phyloP scores from a whole-genome alignment of 108 stramenopile species.

The Skeletonema menzelii region DNA sequence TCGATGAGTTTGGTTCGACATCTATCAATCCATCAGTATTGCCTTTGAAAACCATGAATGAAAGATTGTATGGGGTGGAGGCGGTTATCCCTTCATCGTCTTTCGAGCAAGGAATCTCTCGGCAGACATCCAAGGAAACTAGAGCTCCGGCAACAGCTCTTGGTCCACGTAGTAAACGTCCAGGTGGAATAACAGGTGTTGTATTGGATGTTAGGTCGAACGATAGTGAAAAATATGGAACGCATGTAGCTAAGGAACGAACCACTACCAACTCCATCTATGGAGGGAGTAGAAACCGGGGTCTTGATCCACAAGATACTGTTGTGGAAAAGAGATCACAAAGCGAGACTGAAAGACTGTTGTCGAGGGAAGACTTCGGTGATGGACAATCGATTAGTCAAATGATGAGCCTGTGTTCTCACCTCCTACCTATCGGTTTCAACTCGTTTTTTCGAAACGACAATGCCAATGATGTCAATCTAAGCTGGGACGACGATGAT shows the following conservation, averaged over 20 bases:
- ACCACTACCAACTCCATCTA: background rate
- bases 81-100: slow-evolving; percentile 19
- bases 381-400: slow-evolving; percentile 51
- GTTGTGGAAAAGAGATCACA: background rate
- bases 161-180: slow-evolving; percentile 66
- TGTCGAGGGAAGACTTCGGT: slow-evolving; percentile 14
- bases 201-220: slow-evolving; percentile 54
- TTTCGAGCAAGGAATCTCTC: slow-evolving; percentile 4
- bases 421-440: slow-evolving; percentile 66
- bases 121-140: background rate
- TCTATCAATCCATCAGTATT: slow-evolving; percentile 4
- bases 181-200: slow-evolving; percentile 77
- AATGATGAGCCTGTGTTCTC: slow-evolving; percentile 77
- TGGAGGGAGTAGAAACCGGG: background rate
- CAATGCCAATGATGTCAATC: slow-evolving; percentile 14
- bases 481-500: slow-evolving; percentile 76
- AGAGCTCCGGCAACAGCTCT: slow-evolving; percentile 25
- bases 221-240: slow-evolving; percentile 1
- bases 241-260: background rate
- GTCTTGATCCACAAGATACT: slow-evolving; percentile 6
- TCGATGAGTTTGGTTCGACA: slow-evolving; percentile 11
- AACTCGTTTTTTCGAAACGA: slow-evolving; percentile 22
- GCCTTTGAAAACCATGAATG: slow-evolving; percentile 14
- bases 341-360: slow-evolving; percentile 11
- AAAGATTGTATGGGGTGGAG: slow-evolving; percentile 27